Evolutionary conservation across 306 rosid species (phyloP), one percentile per base, ranked within the genome.

Genomic region (Adenanthera pavonina): DNA sequence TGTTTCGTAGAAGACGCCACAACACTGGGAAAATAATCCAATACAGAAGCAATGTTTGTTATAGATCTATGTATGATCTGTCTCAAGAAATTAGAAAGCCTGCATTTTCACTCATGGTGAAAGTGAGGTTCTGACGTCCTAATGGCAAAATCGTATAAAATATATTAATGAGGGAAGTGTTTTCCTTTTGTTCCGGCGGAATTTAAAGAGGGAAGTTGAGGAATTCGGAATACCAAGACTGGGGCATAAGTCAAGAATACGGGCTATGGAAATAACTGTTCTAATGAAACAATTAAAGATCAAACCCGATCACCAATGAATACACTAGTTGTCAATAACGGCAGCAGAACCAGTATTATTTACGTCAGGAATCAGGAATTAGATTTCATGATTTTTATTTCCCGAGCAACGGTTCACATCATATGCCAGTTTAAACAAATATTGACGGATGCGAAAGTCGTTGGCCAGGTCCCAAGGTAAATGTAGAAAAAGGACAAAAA

Each of bases 211-310:
- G 4, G 4, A 1, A 36, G 4, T 4, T 36, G 40, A 36, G 40
- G 4, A 4, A 8, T 56, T 52, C 52, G 65, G 38, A 65, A 44
- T 30, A 71, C 52, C 33, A 36, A 53, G 77, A n/a, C 34, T 57
- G 33, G 66, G 52, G 49, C 52, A 38, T 19, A 34, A 72, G 89
- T 86, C 89, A 86, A 73, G 75, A 86, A 82, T 77, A 53, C 62
- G 64, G n/a, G 76, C 80, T 51, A 46, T 8, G 0, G 49, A 43
- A 48, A 78, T 56, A 73, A 67, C 2, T 66, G 35, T 48, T 33
- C 65, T 12, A 46, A 52, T 40, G 46, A 62, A 76, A 13, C 1
- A 46, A 34, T 34, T 4, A 48, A 34, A 66, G 48, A 48, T 36
- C 62, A 66, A 66, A 5, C 34, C 9, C 4, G 54, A 43, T 53